Evolutionary conservation across 805 yeast species (phyloP).

Genomic region (Blastobotrys peoriensis): DNA sequence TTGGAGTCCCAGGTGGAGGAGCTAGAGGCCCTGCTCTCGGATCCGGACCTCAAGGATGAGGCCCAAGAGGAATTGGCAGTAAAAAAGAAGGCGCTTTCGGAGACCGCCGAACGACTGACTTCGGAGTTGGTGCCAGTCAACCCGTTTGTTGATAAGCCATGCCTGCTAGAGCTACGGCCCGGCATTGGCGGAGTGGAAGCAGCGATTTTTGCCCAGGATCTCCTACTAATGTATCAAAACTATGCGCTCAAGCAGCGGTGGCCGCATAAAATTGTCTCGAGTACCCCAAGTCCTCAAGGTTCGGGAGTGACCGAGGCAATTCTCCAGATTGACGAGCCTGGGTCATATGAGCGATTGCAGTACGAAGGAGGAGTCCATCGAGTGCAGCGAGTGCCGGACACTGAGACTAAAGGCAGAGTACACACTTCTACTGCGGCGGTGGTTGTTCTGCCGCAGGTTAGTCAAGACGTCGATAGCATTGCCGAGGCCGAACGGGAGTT

Average conservation of each 20-base stretch:
- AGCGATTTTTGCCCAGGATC: conserved; percentile 72
- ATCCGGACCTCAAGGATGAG: conserved; percentile 46
- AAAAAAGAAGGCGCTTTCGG: conserved; percentile 40
- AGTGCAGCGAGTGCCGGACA: conserved; percentile 89
- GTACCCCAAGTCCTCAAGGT: conserved; percentile 45
- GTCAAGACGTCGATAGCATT: conserved; percentile 40
- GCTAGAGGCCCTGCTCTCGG: conserved; percentile 41
- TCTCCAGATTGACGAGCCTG: conserved; percentile 64
- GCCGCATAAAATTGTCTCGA: conserved; percentile 57
- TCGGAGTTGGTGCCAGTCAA: conserved; percentile 64
- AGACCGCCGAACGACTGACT: conserved; percentile 40
- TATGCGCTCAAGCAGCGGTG: conserved; percentile 63
- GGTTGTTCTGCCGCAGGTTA: conserved; percentile 80
- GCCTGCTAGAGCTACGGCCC: conserved; percentile 81
- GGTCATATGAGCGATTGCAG: conserved; percentile 65
- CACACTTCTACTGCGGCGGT: conserved; percentile 98
- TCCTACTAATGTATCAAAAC: conserved; percentile 72
- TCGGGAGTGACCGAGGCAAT: conserved; percentile 71
- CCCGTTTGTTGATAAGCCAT: conserved; percentile 67
- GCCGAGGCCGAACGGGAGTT: conserved; percentile 61
- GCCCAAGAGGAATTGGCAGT: conserved; percentile 56
- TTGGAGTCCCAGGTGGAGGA: conserved; percentile 31
- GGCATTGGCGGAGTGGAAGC: conserved; percentile 98
- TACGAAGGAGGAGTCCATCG: conserved; percentile 95
- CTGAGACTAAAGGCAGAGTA: conserved; percentile 88